Evolutionary conservation across 257 asterid species (phyloP).

Genomic region (Solanum sitiens): DNA sequence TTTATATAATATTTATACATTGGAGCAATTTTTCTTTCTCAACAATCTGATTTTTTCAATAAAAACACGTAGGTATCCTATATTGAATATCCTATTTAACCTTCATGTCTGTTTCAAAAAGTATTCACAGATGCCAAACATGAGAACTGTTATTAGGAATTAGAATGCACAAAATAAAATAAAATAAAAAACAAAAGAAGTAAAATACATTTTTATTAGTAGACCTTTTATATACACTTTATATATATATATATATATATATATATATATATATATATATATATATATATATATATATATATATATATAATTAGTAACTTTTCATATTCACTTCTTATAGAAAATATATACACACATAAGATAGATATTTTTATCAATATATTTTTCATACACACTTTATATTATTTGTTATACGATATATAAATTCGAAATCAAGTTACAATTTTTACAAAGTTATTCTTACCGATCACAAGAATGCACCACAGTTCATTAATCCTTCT

Average conservation of each 20-base stretch:
- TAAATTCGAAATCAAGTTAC: neutral
- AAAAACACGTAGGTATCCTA: neutral
- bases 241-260: no score
- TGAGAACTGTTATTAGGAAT: neutral
- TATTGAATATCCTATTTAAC: neutral
- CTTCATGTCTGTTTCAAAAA: neutral
- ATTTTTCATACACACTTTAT: neutral
- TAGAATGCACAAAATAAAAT: neutral
- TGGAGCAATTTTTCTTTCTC: neutral
- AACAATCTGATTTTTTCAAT: neutral
- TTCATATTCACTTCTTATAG: neutral
- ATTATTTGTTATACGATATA: neutral
- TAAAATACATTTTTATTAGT: neutral
- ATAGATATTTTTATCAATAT: neutral
- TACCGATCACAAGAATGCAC: neutral
- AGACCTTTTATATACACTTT: no score
- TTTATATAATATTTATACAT: neutral
- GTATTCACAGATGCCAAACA: neutral
- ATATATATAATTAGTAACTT: no score
- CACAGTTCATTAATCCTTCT: neutral
- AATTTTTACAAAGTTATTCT: no score
- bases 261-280: no score
- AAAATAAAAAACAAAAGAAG: neutral
- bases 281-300: no score
- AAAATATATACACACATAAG: neutral